Percentiles rank a stretch among this genome's conserved stretches.
phyloP scores from a whole-genome alignment of 139 green algal genomes.

The Limnomonas spitsbergensis region DNA sequence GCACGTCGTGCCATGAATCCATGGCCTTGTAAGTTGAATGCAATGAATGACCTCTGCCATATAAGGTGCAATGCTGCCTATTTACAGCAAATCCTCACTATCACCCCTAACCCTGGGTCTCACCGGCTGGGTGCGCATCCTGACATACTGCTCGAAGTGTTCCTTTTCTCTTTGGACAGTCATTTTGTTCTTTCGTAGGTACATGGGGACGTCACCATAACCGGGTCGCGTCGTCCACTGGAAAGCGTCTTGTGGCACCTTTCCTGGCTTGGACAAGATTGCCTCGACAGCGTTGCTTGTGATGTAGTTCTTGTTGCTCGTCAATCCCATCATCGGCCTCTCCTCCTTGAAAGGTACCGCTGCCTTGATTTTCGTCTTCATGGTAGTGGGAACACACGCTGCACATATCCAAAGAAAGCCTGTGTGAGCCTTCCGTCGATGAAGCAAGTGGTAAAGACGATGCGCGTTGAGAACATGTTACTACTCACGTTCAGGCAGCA shows the following conservation, averaged over 20 bases:
- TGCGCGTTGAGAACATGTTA: neutral
- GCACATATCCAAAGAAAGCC: neutral
- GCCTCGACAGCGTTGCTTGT: constrained; percentile 69
- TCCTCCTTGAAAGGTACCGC: constrained; percentile 46
- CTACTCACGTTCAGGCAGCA: constrained; percentile 65
- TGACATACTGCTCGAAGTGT: constrained; percentile 59
- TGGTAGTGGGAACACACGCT: neutral
- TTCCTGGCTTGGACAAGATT: constrained; percentile 56
- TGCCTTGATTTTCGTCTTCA: constrained; percentile 2
- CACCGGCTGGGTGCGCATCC: constrained; percentile 49
- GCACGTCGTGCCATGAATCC: too few relatives aligned
- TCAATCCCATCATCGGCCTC: constrained; percentile 59
- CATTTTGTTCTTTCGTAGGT: constrained; percentile 74
- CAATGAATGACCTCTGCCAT: too few relatives aligned
- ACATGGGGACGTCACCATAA: constrained; percentile 76
- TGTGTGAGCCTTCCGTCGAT: neutral
- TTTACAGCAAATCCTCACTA: too few relatives aligned
- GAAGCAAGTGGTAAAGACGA: neutral
- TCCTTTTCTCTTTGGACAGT: constrained; percentile 58
- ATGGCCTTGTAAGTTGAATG: too few relatives aligned
- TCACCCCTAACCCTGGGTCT: too few relatives aligned
- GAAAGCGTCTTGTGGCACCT: constrained; percentile 29
- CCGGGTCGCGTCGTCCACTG: constrained; percentile 58
- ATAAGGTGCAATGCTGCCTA: too few relatives aligned
- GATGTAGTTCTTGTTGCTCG: constrained; percentile 79